phyloP scores from a whole-genome alignment of 164 flowering plant species.

The Tinospora cordifolia region DNA sequence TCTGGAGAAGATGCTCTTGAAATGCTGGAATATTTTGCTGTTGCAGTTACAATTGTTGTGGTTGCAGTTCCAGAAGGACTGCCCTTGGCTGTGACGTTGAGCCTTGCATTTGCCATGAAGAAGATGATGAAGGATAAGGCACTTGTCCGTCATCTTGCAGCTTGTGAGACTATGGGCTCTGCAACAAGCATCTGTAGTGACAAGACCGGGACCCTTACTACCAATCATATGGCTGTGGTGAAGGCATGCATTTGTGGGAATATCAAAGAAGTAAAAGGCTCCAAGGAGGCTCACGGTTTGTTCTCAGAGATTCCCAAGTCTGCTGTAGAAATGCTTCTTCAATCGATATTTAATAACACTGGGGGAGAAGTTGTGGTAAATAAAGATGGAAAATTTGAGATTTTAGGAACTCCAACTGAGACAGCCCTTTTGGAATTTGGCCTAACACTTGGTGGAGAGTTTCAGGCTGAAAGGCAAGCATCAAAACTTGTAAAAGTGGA shows the following conservation, averaged over 20 bases:
- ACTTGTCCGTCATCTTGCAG: conserved; percentile 8
- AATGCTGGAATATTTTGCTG: conserved; percentile 4
- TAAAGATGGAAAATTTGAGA: conserved; percentile 2
- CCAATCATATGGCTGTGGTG: conserved; percentile 9
- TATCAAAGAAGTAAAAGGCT: not conserved
- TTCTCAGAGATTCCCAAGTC: not conserved
- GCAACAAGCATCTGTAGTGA: conserved; percentile 6
- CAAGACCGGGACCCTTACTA: conserved; percentile 9
- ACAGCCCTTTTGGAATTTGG: conserved; percentile 9
- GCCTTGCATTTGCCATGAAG: conserved; percentile 12
- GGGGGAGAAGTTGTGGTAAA: conserved; percentile 3
- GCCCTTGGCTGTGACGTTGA: conserved; percentile 11
- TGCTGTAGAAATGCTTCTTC: not conserved
- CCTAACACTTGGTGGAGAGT: conserved; percentile 6
- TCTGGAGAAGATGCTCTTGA: conserved; percentile 1
- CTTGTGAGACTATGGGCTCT: conserved; percentile 13
- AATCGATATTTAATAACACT: conserved; percentile 9
- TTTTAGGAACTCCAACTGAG: conserved; percentile 12
- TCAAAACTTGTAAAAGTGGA: conserved; percentile 54
- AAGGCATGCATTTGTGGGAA: not conserved
- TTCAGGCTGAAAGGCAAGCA: not conserved
- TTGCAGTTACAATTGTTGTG: conserved; percentile 8
- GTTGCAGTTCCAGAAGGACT: conserved; percentile 10
- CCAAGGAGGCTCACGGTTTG: not conserved
- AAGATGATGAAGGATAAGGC: conserved; percentile 15